Percentiles rank a stretch among this genome's conserved stretches.
Evolutionary conservation across 495 filamentous ascomycete genomes (phyloP).

Genomic region (Glarea lozoyensis): DNA sequence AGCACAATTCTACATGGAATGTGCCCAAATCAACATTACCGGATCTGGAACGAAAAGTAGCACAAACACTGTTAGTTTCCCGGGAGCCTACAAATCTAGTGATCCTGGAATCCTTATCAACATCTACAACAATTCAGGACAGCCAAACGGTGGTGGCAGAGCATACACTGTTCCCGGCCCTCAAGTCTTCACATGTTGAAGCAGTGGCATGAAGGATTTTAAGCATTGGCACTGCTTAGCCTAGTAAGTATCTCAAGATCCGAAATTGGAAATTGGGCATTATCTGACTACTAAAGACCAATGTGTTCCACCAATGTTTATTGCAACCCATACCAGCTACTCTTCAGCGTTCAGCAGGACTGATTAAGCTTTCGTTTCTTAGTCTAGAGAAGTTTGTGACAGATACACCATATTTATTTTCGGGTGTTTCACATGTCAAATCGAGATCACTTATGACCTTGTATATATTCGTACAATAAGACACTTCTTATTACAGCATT

Average conservation of each 20-base stretch:
- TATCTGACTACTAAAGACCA: not conserved
- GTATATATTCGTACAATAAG: no score
- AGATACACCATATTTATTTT: no score
- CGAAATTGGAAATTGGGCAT: not conserved
- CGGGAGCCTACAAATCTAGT: slow-evolving; percentile 38
- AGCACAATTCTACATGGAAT: slow-evolving; percentile 43
- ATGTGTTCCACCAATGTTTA: not conserved
- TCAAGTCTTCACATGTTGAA: slow-evolving; percentile 27
- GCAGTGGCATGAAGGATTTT: not conserved
- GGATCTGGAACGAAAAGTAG: slow-evolving; percentile 34
- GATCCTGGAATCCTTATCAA: slow-evolving; percentile 41
- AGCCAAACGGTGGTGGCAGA: slow-evolving; percentile 29
- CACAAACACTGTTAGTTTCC: slow-evolving; percentile 40
- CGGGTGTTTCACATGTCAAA: no score
- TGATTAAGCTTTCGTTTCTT: not conserved
- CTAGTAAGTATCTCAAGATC: not conserved
- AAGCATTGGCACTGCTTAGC: no score
- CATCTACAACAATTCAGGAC: slow-evolving; percentile 35
- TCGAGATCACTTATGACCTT: no score
- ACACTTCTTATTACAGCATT: no score
- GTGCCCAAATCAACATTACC: slow-evolving; percentile 43
- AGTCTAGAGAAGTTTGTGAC: no score
- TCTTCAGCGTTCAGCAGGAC: not conserved
- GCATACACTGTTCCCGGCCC: slow-evolving; percentile 35
- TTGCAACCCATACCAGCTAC: not conserved